Evolutionary conservation across 2,329 filamentous ascomycete species (phyloP), one percentile per base, ranked within the genome.

Genomic region (Balansia obtecta): DNA sequence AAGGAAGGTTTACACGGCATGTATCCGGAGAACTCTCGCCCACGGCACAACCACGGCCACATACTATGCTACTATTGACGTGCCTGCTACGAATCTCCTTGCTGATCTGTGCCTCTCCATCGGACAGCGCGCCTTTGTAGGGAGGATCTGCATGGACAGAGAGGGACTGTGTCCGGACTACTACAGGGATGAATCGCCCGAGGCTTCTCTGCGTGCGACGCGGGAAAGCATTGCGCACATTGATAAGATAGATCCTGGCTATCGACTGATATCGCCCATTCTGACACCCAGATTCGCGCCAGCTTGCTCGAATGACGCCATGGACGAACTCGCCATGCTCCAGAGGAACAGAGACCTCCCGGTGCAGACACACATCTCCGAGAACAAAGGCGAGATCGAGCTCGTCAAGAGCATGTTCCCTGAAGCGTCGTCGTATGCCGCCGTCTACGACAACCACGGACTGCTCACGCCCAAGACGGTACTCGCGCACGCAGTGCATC

Each of bases 101-200:
- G 86, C 90, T 0, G 81, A 88, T 55, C 78, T 96, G 16, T 96
- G 91, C 61, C 74, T 87, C n/a, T 63, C 70, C 0, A 71, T 79
- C 27, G 93, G 93, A 43, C 93, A 98, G 68, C 77, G 93, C 49
- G 93, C 93, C 7, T 86, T 97, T 56, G 79, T 98, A 40, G 93
- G 93, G 33, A 77, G 93, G 40, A 87, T 94, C n/a, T 96, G 90
- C 72, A 97, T 98, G 93, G 88, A 97, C 65, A 76, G 77, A 32
- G 65, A 66, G 0, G 64, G 69, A 0, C 67, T 85, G 4, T 83
- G 81, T 38, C 90, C 90, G 0, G 75, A 77, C 1, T 86, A 84
- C 70, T 97, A 97, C 69, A 76, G 82, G 20, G 93, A 98, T 63
- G 77, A 77, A 51, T 81, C 77, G 15, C 67, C 81, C 0, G 76